phyloP scores from a whole-genome alignment of 2,329 filamentous ascomycete genomes.

The Coniochaeta sp. region DNA sequence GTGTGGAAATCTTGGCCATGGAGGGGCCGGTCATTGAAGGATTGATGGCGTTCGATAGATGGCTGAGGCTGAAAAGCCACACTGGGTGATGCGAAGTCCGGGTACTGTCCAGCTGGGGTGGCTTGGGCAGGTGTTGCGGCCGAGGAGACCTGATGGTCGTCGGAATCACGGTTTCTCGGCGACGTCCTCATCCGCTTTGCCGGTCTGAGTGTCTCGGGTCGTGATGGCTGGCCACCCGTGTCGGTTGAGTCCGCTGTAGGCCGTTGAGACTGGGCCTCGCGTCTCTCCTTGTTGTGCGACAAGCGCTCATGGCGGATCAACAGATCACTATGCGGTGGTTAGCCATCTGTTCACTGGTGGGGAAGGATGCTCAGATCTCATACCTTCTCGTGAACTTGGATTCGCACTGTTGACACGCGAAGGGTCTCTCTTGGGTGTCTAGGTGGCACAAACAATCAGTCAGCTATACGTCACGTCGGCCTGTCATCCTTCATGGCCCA shows the following conservation, averaged over 20 bases:
- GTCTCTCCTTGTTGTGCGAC: conserved; percentile 7
- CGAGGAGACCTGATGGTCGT: not conserved
- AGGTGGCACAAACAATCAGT: not conserved
- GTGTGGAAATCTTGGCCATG: not conserved
- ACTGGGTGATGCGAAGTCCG: not conserved
- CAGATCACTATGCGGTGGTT: conserved; percentile 7
- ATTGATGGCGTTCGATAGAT: not conserved
- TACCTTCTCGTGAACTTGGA: conserved; percentile 13
- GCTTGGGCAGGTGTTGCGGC: not conserved
- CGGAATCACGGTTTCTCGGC: not conserved
- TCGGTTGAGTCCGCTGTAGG: not conserved
- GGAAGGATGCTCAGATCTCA: not conserved
- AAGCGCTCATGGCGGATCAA: conserved; percentile 11
- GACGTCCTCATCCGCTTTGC: conserved; percentile 2
- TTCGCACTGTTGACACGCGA: conserved; percentile 8
- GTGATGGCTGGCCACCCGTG: not conserved
- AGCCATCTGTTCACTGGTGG: not conserved
- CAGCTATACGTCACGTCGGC: not conserved
- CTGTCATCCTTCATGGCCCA: no score
- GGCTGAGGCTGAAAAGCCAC: not conserved
- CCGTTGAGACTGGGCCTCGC: not conserved
- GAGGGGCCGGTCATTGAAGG: not conserved
- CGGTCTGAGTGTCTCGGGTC: not conserved
- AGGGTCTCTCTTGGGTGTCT: conserved; percentile 11
- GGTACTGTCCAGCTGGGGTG: not conserved